Evolutionary conservation across 345 rosid genomes (phyloP).

Genomic region (Bruguiera sexangula): DNA sequence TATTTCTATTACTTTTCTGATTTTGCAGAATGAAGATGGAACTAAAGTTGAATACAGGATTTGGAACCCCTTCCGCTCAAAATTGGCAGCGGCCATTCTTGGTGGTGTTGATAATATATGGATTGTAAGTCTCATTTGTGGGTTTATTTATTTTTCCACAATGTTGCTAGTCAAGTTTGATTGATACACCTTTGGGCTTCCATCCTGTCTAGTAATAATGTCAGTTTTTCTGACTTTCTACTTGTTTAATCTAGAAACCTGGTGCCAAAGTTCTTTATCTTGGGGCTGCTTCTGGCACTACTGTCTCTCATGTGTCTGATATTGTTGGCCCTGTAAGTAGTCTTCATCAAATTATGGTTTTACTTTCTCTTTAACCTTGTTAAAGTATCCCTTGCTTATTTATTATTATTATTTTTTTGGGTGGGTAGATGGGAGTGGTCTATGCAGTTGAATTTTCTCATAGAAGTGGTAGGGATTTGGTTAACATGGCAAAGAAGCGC

Average conservation of each 20-base stretch:
- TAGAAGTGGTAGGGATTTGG: conserved; percentile 95
- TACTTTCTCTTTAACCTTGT: neutral
- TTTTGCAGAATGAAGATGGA: conserved; percentile 76
- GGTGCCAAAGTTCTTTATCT: conserved; percentile 95
- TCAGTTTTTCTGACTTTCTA: neutral
- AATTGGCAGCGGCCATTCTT: conserved; percentile 92
- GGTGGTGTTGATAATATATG: conserved; percentile 97
- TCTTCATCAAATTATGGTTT: neutral
- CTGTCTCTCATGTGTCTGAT: conserved; percentile 98
- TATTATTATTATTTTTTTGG: neutral
- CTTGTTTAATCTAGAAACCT: conserved; percentile 60
- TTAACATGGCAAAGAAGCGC: conserved; percentile 97
- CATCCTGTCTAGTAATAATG: neutral
- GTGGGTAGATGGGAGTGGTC: conserved; percentile 67
- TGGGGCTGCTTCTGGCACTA: conserved; percentile 99
- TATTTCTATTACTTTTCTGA: neutral
- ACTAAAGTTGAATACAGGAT: conserved; percentile 86
- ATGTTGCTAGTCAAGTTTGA: neutral
- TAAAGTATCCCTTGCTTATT: neutral
- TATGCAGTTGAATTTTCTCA: conserved; percentile 98
- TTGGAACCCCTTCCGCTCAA: conserved; percentile 98
- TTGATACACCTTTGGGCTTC: neutral
- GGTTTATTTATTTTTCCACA: neutral
- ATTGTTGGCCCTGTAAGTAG: conserved; percentile 88
- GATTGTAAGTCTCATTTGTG: conserved; percentile 57